These are phyloP conservation scores for Gnetum montanum DNA, from an alignment of 75 land plant genomes.

Conservation along the genomic window DNA sequence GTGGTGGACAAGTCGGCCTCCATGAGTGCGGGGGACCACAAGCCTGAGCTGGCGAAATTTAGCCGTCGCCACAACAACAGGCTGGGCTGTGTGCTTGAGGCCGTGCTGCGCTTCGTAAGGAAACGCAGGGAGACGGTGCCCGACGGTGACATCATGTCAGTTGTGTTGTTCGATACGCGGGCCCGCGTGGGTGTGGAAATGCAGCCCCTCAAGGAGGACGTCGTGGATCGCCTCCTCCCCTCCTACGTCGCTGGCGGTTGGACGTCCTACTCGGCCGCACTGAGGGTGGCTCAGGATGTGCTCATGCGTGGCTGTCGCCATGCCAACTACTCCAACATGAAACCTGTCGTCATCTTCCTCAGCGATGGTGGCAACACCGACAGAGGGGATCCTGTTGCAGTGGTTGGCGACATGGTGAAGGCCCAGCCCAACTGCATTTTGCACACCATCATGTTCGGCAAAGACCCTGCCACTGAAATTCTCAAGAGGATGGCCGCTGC, in stretches of 20 bases:
- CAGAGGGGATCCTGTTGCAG: slow-evolving; percentile 9
- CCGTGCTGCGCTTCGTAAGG: slow-evolving; percentile 15
- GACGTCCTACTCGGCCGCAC: slow-evolving; percentile 13
- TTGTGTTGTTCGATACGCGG: slow-evolving; percentile 11
- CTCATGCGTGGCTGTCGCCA: not conserved
- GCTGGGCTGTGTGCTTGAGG: slow-evolving; percentile 21
- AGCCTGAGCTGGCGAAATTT: slow-evolving; percentile 14
- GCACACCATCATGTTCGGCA: slow-evolving; percentile 27
- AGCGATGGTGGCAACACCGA: slow-evolving; percentile 24
- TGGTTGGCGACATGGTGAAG: slow-evolving; percentile 5
- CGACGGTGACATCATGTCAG: slow-evolving; percentile 6
- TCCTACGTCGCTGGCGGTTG: slow-evolving; percentile 2
- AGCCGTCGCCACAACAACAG: slow-evolving; percentile 1
- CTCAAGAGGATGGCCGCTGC: slow-evolving; percentile 17
- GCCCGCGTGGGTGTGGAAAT: slow-evolving; percentile 7
- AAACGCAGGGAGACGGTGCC: not conserved
- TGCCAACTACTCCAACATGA: not conserved
- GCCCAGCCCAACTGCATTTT: slow-evolving; percentile 1
- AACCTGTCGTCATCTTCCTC: slow-evolving; percentile 17
- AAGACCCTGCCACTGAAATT: slow-evolving; percentile 5
- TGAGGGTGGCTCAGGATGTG: slow-evolving; percentile 4
- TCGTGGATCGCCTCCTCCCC: slow-evolving; percentile 9
- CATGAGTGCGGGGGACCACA: slow-evolving; percentile 10
- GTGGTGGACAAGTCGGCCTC: slow-evolving; percentile 26
- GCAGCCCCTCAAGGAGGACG: slow-evolving; percentile 3